Conservation (phyloP, 305 asterid genomes). For the Rubia peregrina region DNA sequence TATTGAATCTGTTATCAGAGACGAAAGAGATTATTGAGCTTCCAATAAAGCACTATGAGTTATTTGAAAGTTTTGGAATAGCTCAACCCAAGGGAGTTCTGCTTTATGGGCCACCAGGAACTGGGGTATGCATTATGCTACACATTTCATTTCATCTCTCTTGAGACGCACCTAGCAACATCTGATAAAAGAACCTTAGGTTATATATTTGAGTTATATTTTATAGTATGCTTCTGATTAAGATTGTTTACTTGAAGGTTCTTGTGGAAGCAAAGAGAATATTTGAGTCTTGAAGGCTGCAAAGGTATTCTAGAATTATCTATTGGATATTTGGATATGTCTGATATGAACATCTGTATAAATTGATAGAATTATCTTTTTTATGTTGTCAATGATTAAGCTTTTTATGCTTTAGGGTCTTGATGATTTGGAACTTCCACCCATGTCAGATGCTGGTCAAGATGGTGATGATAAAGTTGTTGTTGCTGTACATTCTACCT, state of each 20-base stretch:
- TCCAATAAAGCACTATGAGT: too few relatives aligned
- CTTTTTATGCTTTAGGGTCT: conserved; percentile 40
- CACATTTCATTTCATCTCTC: too few relatives aligned
- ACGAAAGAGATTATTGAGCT: too few relatives aligned
- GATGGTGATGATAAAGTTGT: conserved; percentile 40
- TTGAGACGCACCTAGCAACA: too few relatives aligned
- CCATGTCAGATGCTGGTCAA: conserved; percentile 42
- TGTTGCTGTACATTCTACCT: conserved; percentile 31
- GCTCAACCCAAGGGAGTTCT: too few relatives aligned
- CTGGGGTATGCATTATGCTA: too few relatives aligned
- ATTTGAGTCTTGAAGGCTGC: conserved; percentile 70
- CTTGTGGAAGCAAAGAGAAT: conserved; percentile 89
- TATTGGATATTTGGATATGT: neutral
- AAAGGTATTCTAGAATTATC: conserved; percentile 41
- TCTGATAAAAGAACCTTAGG: neutral
- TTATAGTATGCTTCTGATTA: conserved; percentile 12
- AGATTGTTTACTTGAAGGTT: conserved; percentile 39
- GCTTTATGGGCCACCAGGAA: too few relatives aligned
- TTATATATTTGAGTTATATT: neutral
- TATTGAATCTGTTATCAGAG: too few relatives aligned
- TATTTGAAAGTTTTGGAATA: too few relatives aligned
- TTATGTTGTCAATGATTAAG: neutral
- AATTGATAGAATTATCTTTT: neutral
- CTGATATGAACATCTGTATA: neutral
- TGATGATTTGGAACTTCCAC: conserved; percentile 38